These are phyloP conservation scores for Curvularia sp. DNA, from an alignment of 2,329 filamentous ascomycete genomes.

Conservation along the genomic window DNA sequence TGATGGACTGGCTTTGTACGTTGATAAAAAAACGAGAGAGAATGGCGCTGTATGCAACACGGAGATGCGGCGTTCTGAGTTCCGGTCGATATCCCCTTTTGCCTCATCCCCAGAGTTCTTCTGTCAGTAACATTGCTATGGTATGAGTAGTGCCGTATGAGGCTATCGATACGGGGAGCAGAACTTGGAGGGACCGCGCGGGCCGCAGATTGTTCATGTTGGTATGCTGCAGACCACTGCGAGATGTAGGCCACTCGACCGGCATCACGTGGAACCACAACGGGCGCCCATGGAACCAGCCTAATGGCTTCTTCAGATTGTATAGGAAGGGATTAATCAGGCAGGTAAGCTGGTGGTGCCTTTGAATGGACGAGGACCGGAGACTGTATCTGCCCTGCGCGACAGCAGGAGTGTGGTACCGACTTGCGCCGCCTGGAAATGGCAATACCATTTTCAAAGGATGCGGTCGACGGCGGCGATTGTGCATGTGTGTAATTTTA, in stretches of 20 bases:
- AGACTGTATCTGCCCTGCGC: constrained; percentile 3
- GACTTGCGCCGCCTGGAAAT: constrained; percentile 1
- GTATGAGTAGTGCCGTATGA: constrained; percentile 13
- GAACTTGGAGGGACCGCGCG: constrained; percentile 15
- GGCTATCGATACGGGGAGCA: constrained; percentile 9
- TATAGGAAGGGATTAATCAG: constrained; percentile 3
- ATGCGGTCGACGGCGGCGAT: constrained; percentile 19
- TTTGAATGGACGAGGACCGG: constrained; percentile 1
- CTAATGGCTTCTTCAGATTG: constrained; percentile 6
- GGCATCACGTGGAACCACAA: constrained; percentile 4
- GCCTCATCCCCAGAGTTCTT: constrained; percentile 12
- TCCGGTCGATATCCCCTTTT: constrained; percentile 17
- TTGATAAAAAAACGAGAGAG: constrained; percentile 12
- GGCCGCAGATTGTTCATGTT: constrained; percentile 16
- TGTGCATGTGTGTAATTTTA: constrained; percentile 39
- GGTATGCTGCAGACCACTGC: constrained; percentile 23
- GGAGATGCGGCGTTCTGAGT: constrained; percentile 16
- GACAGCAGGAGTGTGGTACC: constrained; percentile 5
- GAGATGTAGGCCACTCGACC: constrained; percentile 16
- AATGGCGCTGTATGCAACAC: constrained; percentile 7
- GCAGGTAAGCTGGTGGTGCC: constrained; percentile 2
- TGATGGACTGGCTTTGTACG: constrained; percentile 47
- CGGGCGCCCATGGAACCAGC: constrained; percentile 1
- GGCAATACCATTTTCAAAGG: constrained; percentile 4
- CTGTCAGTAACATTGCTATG: constrained; percentile 15